Base-by-base conservation (phyloP, 1,284 basidiomycete genomes). In the Tilletia walkeri region DNA sequence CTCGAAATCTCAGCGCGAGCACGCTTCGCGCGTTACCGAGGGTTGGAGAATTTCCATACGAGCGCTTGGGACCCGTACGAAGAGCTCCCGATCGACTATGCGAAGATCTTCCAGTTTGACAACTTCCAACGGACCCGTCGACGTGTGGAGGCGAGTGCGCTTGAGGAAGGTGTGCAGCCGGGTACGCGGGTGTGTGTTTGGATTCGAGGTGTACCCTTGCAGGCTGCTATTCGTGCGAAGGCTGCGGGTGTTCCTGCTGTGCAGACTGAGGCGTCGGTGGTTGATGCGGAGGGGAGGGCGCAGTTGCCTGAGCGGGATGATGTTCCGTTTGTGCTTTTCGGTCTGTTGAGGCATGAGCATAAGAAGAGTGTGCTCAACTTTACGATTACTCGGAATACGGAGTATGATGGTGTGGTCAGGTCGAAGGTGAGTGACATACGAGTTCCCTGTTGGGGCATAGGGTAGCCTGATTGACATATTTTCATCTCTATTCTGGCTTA, bases 11-110 rank as follows among this genome's bases (percentile, higher is more conserved):
- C 92, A 0, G 95, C 95, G 0, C 87, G 89, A 12, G 88, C 88
- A n/a, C 89, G 96, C 4, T 98, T 99, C 85, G 92, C 94, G 76
- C 88, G 95, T 47, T 99, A 91, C 84, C 89, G 95, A 69, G 96
- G 95, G 0, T 84, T 99, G 84, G 90, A 90, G 69, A 94, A 92
- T 14, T 92, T 99, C 87, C 88, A 95, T 49, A 98, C 96, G 1
- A 94, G 91, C 78, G 92, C 92, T 24, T 99, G 95, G 95, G 95
- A 99, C 84, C 90, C 95, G 6, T 98, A 93, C 79, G 95, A 99
- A 85, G 95, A 96, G 78, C 87, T 99, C 20, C 96, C 95, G 4
- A 85, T 90, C 68, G 95, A 99, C 81, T 99, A 99, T 81, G 94
- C 91, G 0, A 88, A 91, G 56, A 95, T 98, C 76, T 99, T 98